Evolutionary conservation across 2,329 filamentous ascomycete species (phyloP).

Genomic region (Fusarium proliferatum): DNA sequence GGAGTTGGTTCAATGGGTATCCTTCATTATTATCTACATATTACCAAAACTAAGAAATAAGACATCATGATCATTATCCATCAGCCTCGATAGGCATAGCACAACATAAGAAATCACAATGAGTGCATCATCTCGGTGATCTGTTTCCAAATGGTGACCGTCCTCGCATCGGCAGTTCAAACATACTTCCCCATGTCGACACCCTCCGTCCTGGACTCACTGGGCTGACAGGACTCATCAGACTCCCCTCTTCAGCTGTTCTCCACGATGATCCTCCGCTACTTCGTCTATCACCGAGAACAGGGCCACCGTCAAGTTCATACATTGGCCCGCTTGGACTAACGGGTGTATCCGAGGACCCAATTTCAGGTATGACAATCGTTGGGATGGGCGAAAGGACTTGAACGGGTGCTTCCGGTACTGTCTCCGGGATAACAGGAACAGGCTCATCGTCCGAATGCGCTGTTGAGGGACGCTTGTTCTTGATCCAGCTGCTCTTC

Average conservation of each 20-base stretch:
- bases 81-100: background rate
- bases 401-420: background rate
- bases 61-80: conserved; percentile 31
- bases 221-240: background rate
- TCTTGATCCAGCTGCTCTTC: conserved; percentile 44
- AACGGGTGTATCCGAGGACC: conserved; percentile 3
- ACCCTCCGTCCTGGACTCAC: conserved; percentile 24
- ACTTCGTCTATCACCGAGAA: conserved; percentile 10
- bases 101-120: background rate
- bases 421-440: background rate
- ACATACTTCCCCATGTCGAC: conserved; percentile 11
- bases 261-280: conserved; percentile 24
- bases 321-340: background rate
- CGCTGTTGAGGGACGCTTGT: conserved; percentile 16
- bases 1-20: conserved; percentile 19
- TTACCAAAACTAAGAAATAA: conserved; percentile 7
- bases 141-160: background rate
- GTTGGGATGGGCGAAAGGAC: background rate
- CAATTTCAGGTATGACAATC: conserved; percentile 2
- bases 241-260: background rate
- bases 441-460: background rate
- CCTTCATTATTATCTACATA: conserved; percentile 7
- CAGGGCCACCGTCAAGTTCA: conserved; percentile 1
- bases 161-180: conserved; percentile 11
- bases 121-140: background rate